Conservation (phyloP, 345 rosid species). For the Hypericum androsaemum region DNA sequence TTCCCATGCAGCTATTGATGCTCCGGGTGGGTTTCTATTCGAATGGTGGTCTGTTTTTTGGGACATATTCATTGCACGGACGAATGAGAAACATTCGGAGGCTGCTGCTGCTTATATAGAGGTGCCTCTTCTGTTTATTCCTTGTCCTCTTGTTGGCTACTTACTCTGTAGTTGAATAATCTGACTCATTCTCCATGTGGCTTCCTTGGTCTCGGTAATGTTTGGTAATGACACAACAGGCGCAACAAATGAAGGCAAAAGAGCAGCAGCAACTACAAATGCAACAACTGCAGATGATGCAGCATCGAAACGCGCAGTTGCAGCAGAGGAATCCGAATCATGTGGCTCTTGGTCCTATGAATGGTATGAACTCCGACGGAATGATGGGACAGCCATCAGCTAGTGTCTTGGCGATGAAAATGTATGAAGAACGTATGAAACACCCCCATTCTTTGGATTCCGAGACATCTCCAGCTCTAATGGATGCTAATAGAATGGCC, state of each 20-base stretch:
- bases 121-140: conserved; percentile 25
- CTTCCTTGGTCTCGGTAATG: conserved; percentile 1
- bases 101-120: conserved; percentile 59
- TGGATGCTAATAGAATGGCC: conserved; percentile 45
- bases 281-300: conserved; percentile 60
- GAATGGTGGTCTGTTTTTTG: conserved; percentile 82
- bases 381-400: conserved; percentile 49
- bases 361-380: conserved; percentile 41
- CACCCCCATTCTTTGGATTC: conserved; percentile 40
- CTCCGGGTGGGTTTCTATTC: conserved; percentile 68
- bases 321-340: conserved; percentile 51
- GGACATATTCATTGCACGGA: conserved; percentile 72
- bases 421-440: conserved; percentile 52
- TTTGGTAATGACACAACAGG: too few relatives aligned
- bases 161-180: background rate
- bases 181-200: background rate
- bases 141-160: background rate
- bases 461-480: conserved; percentile 40
- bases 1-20: conserved; percentile 48
- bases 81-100: conserved; percentile 60
- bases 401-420: conserved; percentile 48
- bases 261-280: conserved; percentile 50
- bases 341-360: conserved; percentile 35
- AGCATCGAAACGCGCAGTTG: conserved; percentile 43
- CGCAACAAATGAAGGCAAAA: conserved; percentile 44